phyloP scores from a whole-genome alignment of 208 protist genomes.

The Trypanosomatidae sp. region DNA sequence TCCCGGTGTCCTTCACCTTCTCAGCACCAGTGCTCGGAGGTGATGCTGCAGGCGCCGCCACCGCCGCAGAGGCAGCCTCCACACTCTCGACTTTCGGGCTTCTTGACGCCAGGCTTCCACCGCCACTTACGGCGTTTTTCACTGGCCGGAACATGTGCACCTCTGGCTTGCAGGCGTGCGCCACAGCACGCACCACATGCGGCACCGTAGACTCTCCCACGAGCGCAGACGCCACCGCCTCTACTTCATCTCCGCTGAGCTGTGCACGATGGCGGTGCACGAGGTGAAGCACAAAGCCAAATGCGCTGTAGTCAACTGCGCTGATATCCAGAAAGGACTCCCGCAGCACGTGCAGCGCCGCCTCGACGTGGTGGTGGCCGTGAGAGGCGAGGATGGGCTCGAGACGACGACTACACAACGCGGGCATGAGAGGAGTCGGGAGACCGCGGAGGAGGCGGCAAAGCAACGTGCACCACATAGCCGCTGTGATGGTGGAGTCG shows the following conservation, averaged over 20 bases:
- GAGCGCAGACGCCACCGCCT: conserved; percentile 20
- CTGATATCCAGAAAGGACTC: conserved; percentile 15
- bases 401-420: conserved; percentile 43
- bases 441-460: conserved; percentile 37
- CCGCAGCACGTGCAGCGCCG: background rate
- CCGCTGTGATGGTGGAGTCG: conserved; percentile 1
- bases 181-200: conserved; percentile 13
- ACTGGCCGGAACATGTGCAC: conserved; percentile 25
- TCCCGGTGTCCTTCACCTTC: too few relatives aligned
- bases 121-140: too few relatives aligned
- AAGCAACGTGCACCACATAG: conserved; percentile 32
- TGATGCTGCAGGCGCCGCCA: too few relatives aligned
- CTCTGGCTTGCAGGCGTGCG: conserved; percentile 26
- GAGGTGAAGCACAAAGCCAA: conserved; percentile 17
- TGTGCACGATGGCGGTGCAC: conserved; percentile 23
- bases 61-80: background rate
- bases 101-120: too few relatives aligned
- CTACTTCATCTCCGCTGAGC: conserved; percentile 40
- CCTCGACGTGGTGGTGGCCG: background rate
- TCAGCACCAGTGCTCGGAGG: too few relatives aligned
- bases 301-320: conserved; percentile 13
- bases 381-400: conserved; percentile 17
- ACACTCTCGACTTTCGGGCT: too few relatives aligned
- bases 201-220: conserved; percentile 8
- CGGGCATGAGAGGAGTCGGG: conserved; percentile 43